Base-by-base conservation (phyloP, 352 stramenopile species). In the Globisporangium nagaii region DNA sequence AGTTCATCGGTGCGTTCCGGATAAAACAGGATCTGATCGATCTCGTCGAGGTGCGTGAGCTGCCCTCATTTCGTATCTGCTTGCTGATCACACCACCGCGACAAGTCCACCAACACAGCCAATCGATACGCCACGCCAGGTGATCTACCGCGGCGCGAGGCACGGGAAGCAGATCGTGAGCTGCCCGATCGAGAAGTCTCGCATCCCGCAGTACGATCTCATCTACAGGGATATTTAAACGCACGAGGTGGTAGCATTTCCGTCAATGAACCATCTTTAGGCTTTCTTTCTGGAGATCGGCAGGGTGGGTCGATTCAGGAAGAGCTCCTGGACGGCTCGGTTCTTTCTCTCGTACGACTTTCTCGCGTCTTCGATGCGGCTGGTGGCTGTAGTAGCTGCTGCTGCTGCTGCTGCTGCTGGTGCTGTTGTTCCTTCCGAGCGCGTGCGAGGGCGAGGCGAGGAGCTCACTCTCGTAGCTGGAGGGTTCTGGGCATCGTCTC, bases 1-100 rank as follows among this genome's bases (percentile, higher is more conserved):
- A 93, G 58, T 95, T 93, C 51, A 91, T 95, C 32, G 85, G 85
- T 11, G 78, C 85, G 24, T 93, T 95, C 62, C 70, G 61, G 3
- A 77, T 66, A 15, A 78, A 78, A 19, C 85, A 93, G 63, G 83
- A 95, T 52, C 75, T 86, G 24, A 90, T 95, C 58, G 85, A 95
- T 50, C 75, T 95, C 43, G 80, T 95, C 22, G 85, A 93, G 71
- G 84, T 91, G 50, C 41, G n/a, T n/a, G n/a, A n/a, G n/a, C n/a
- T n/a, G n/a, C n/a, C n/a, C n/a, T n/a, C n/a, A n/a, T n/a, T n/a
- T n/a, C n/a, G n/a, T n/a, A n/a, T n/a, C n/a, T n/a, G n/a, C n/a
- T n/a, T n/a, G n/a, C n/a, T n/a, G n/a, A n/a, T n/a, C n/a, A n/a
- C n/a, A n/a, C n/a, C n/a, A n/a, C n/a, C n/a, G n/a, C n/a, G n/a